A percentile compares a stretch with the other conserved stretches of the same genome.
phyloP scores from a whole-genome alignment of 805 yeast genomes.

The Kluyveromyces nonfermentans region DNA sequence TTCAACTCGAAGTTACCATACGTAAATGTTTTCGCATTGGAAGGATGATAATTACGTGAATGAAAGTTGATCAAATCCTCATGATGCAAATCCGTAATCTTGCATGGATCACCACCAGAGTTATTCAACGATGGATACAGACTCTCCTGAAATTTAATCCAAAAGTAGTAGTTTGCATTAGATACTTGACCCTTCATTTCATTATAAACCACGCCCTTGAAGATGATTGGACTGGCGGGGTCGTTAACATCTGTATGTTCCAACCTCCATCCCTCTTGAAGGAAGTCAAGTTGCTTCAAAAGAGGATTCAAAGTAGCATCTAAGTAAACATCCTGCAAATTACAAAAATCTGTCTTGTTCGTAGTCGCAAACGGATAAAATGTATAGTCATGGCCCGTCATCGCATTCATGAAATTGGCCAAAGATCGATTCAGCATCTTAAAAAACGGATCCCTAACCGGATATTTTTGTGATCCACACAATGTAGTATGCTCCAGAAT shows the following conservation, averaged over 20 bases:
- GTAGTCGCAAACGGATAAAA: slow-evolving; percentile 96
- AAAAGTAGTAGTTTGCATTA: slow-evolving; percentile 75
- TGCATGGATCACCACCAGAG: slow-evolving; percentile 89
- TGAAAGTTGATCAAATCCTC: slow-evolving; percentile 77
- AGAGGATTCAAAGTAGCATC: slow-evolving; percentile 83
- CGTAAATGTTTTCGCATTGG: slow-evolving; percentile 77
- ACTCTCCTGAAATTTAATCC: slow-evolving; percentile 73
- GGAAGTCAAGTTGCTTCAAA: slow-evolving; percentile 68
- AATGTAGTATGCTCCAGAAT: slow-evolving; percentile 92
- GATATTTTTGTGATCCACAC: slow-evolving; percentile 86
- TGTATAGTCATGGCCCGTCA: slow-evolving; percentile 97
- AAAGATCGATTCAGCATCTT: slow-evolving; percentile 93
- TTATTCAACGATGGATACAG: slow-evolving; percentile 79
- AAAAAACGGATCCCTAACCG: slow-evolving; percentile 95
- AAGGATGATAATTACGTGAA: slow-evolving; percentile 70
- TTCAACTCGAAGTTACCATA: slow-evolving; percentile 71
- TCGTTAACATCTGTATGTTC: slow-evolving; percentile 62
- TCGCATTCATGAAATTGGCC: slow-evolving; percentile 95
- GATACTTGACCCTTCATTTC: slow-evolving; percentile 98
- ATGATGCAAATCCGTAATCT: slow-evolving; percentile 65
- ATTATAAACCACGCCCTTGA: slow-evolving; percentile 94
- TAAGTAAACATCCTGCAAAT: slow-evolving; percentile 77
- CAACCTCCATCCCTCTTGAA: slow-evolving; percentile 96
- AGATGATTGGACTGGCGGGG: slow-evolving; percentile 47
- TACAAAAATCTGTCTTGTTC: slow-evolving; percentile 67